Base-by-base conservation (phyloP, 2,329 filamentous ascomycete species). In the Helminthosporium solani region DNA sequence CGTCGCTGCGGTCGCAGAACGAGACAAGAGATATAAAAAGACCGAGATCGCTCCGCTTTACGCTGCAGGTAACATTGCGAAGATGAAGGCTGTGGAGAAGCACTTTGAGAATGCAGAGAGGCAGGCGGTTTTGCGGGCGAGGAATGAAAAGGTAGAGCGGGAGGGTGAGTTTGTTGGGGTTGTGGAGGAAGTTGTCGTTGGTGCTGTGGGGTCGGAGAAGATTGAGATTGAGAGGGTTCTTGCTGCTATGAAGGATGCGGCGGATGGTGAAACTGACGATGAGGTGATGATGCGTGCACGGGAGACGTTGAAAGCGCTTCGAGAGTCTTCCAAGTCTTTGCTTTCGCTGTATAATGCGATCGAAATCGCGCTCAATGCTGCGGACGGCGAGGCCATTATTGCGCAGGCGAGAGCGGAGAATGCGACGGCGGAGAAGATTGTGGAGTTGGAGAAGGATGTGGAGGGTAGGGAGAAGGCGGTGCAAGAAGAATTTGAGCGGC, bases 11-110 rank as follows among this genome's bases (percentile, higher is more conserved):
- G 72, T 78, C 5, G 61, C 79, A 15, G 78, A 81, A 51, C 75
- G 78, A 33, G 79, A 82, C 56, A 73, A 73, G 36, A 70, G 78
- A 14, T 75, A 79, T 41, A 81, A 81, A 63, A 76, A 74, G 54
- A 76, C 78, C 0, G 77, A 81, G 52, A 69, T 76, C 40, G 73
- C 75, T 46, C 78, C 74, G 18, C 71, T 75, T 25, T 77, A 79
- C 19, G 75, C 77, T 41, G 70, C 74, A 36, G 78, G 78, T 18
- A 75, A 81, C 53, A 75, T 77, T 16, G 60, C 67, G 3, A 73
- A 74, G 34, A 70, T 82, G 53, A 80, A 77, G 57, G 67, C 68
- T 21, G 60, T 81, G 8, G 68, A 72, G 42, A 57, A 60, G 40
- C 61, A 68, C 23, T 72, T 73, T 35, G 77, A 79, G 37, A 67